These are phyloP conservation scores for Gliomastix tumulicola DNA, from an alignment of 2,329 filamentous ascomycete genomes.

Conservation along the genomic window DNA sequence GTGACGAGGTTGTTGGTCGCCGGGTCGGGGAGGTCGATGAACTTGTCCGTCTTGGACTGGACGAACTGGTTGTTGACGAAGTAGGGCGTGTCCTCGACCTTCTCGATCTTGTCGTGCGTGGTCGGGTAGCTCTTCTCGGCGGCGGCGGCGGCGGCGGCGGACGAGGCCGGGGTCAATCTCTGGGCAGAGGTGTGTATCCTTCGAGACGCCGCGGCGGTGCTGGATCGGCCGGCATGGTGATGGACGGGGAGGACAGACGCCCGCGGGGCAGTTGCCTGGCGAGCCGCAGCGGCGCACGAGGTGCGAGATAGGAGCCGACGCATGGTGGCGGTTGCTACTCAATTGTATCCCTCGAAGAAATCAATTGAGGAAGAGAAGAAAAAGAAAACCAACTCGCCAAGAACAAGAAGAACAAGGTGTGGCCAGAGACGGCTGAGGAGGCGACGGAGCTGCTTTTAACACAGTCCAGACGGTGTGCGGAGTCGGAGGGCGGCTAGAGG, in stretches of 20 bases:
- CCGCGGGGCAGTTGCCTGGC: slow-evolving; percentile 7
- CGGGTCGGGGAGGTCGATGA: slow-evolving; percentile 75
- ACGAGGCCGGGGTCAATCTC: slow-evolving; percentile 44
- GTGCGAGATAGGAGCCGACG: slow-evolving; percentile 37
- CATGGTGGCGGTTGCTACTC: slow-evolving; percentile 31
- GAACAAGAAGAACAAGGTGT: no score
- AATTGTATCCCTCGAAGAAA: no score
- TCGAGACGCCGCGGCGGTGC: slow-evolving; percentile 33
- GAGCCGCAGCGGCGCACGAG: slow-evolving; percentile 22
- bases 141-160: slow-evolving; percentile 44
- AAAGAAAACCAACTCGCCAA: no score
- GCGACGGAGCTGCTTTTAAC: no score
- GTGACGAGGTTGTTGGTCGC: slow-evolving; percentile 83
- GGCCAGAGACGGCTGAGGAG: no score
- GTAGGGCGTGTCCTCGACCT: slow-evolving; percentile 67
- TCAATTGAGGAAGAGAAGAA: no score
- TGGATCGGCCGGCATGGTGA: no score
- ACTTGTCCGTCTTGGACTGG: slow-evolving; percentile 59
- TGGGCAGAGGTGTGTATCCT: slow-evolving; percentile 51
- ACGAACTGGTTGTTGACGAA: slow-evolving; percentile 78
- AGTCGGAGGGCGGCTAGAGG: no score
- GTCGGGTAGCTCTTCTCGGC: slow-evolving; percentile 58
- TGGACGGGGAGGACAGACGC: slow-evolving; percentile 16
- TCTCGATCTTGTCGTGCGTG: slow-evolving; percentile 62
- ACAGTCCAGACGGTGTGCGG: no score